Evolutionary conservation across 75 land plant genomes (phyloP).

Genomic region (Adiantum capillusveneris): DNA sequence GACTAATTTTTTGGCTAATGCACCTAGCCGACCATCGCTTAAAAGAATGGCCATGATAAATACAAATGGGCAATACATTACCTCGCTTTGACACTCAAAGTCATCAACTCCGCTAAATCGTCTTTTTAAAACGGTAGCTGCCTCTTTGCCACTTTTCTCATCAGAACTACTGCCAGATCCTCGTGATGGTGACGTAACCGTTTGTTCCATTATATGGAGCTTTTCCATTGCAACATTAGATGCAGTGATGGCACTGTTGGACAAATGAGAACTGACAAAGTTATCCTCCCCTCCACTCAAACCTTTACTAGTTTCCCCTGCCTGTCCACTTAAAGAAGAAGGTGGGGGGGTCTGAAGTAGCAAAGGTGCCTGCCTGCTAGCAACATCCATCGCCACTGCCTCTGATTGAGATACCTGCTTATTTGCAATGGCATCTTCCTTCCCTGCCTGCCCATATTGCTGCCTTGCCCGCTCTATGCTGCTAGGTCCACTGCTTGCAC

Average conservation of each 20-base stretch:
- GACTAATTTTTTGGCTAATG: too few relatives aligned
- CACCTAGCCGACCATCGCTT: too few relatives aligned
- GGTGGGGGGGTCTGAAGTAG: background rate
- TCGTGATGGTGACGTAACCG: background rate
- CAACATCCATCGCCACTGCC: too few relatives aligned
- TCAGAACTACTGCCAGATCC: constrained; percentile 6
- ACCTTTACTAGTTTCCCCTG: background rate
- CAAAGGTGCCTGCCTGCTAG: too few relatives aligned
- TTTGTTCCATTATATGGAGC: background rate
- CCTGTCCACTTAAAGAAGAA: background rate
- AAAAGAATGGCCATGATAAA: too few relatives aligned
- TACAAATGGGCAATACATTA: too few relatives aligned
- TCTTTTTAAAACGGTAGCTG: background rate
- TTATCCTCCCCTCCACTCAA: background rate
- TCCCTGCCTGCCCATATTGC: background rate
- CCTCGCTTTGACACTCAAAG: constrained; percentile 42
- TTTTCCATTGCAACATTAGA: background rate
- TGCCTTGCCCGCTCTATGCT: constrained; percentile 2
- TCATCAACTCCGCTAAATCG: constrained; percentile 17
- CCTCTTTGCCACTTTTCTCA: constrained; percentile 2
- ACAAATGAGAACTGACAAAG: background rate
- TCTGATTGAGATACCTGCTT: background rate
- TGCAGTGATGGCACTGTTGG: background rate
- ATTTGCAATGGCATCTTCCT: background rate
- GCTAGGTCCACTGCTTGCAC: constrained; percentile 3